phyloP scores from a whole-genome alignment of 306 rosid genomes.

The Pueraria montana region DNA sequence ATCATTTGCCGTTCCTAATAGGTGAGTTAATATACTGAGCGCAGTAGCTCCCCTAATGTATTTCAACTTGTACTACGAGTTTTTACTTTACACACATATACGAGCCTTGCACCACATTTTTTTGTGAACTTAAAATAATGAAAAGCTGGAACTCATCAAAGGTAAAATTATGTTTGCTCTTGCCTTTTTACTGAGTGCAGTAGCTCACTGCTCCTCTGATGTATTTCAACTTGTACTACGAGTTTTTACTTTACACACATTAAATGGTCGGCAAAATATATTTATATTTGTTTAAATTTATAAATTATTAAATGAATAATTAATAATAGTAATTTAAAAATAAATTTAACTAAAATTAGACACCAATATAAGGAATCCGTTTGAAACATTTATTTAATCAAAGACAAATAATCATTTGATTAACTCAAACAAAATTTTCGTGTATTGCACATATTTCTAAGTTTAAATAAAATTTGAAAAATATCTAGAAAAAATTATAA shows the following conservation, averaged over 20 bases:
- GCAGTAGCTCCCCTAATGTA: slow-evolving; percentile 48
- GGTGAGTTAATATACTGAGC: slow-evolving; percentile 52
- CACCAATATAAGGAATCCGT: background rate
- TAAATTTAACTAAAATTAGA: background rate
- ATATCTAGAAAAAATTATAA: background rate
- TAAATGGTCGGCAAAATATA: too few species aligned
- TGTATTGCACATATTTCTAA: background rate
- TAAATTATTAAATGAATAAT: too few species aligned
- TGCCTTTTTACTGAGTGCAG: slow-evolving; percentile 42
- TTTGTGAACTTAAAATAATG: slow-evolving; percentile 50
- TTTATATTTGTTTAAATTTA: too few species aligned
- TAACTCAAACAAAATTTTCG: background rate
- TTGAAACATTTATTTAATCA: background rate
- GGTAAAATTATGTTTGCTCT: slow-evolving; percentile 3
- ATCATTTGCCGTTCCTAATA: slow-evolving; percentile 46
- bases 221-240: slow-evolving; percentile 53
- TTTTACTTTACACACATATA: slow-evolving; percentile 42
- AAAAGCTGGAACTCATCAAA: slow-evolving; percentile 36
- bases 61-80: slow-evolving; percentile 49
- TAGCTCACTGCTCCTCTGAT: slow-evolving; percentile 32
- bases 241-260: slow-evolving; percentile 39
- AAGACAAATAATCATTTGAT: background rate
- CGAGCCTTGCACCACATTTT: slow-evolving; percentile 48
- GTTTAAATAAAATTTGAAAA: background rate
- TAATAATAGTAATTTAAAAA: background rate